These are phyloP conservation scores for Cadophora luteo-olivacea DNA, from an alignment of 2,329 filamentous ascomycete genomes.

Conservation along the genomic window DNA sequence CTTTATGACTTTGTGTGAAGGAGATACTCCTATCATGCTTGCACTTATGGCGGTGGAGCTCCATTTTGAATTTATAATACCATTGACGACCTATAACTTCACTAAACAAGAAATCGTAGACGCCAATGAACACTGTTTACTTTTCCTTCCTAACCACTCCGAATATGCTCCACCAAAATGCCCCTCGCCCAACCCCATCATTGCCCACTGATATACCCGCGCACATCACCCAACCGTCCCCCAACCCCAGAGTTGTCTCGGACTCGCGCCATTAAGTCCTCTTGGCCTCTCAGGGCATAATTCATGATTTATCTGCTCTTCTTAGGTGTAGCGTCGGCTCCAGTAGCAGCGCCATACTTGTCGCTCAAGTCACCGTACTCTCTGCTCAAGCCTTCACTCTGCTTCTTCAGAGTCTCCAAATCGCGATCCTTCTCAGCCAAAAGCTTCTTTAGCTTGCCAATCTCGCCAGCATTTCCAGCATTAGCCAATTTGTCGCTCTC, in stretches of 20 bases:
- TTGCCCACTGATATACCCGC: neutral
- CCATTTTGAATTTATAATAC: neutral
- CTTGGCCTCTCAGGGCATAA: neutral
- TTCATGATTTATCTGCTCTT: slow-evolving; percentile 55
- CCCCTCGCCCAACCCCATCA: neutral
- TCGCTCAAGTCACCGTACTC: slow-evolving; percentile 90
- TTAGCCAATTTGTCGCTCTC: slow-evolving; percentile 74
- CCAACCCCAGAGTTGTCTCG: neutral
- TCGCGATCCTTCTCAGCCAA: slow-evolving; percentile 79
- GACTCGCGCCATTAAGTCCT: neutral
- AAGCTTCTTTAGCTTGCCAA: slow-evolving; percentile 71
- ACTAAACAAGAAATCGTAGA: slow-evolving; percentile 14
- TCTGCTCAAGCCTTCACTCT: slow-evolving; percentile 79
- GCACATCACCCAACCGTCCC: neutral
- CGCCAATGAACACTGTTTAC: slow-evolving; percentile 18
- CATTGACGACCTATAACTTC: slow-evolving; percentile 10
- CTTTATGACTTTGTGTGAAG: too few species aligned
- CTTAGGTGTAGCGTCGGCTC: slow-evolving; percentile 55
- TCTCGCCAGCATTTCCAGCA: slow-evolving; percentile 77
- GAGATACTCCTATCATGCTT: too few species aligned
- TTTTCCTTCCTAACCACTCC: slow-evolving; percentile 15
- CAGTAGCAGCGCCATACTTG: slow-evolving; percentile 69
- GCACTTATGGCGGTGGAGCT: too few species aligned
- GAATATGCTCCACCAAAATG: slow-evolving; percentile 6
- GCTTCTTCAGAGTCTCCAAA: slow-evolving; percentile 89